Evolutionary conservation across 257 asterid genomes (phyloP), one percentile per base, ranked within the genome.

Genomic region (Penstemon davidsonii): DNA sequence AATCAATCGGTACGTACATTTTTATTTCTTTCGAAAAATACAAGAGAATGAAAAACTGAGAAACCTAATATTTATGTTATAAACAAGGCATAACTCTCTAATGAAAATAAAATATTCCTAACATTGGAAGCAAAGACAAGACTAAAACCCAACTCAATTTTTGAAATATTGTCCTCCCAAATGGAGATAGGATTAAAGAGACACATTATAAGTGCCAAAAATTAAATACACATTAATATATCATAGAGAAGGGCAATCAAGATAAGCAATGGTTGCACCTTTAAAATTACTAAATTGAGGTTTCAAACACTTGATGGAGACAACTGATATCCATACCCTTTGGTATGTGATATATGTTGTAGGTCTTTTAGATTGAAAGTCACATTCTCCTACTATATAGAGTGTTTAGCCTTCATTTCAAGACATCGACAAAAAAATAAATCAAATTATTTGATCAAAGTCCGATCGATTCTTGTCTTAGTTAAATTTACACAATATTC

Each of bases 371-470:
- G 51, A 45, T 68, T 69, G 79, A 73, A 73, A 73, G 66, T 47
- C 44, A 38, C 77, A 73, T 8, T 55, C 37, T 68, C 75, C 84
- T 69, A 76, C 68, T 65, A 8, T 46, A 61, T 69, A 53, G n/a
- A 43, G 12, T 39, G 40, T 25, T 25, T 25, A 25, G 33, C 1
- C 33, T 25, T 25, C 33, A 25, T 25, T 2, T 25, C 10, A 25
- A 3, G 0, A 18, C 10, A 18, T 19, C 9, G 51, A 3, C 8
- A 46, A 51, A 38, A 53, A 59, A 45, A 64, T 59, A 49, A 15
- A 25, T 25, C 33, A 25, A 25, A 25, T 25, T 25, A 25, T 25
- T 25, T 25, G 33, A 25, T 25, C 1, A 1, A 25, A 25, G 33
- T 25, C 33, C 1, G 33, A 1, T 2, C 0, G 33, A 25, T 25